A percentile compares a stretch with the other conserved stretches of the same genome.
These are phyloP conservation scores for Polyrhizophydium stewartii DNA, from an alignment of 371 early-diverging fungal genomes.

Conservation along the genomic window DNA sequence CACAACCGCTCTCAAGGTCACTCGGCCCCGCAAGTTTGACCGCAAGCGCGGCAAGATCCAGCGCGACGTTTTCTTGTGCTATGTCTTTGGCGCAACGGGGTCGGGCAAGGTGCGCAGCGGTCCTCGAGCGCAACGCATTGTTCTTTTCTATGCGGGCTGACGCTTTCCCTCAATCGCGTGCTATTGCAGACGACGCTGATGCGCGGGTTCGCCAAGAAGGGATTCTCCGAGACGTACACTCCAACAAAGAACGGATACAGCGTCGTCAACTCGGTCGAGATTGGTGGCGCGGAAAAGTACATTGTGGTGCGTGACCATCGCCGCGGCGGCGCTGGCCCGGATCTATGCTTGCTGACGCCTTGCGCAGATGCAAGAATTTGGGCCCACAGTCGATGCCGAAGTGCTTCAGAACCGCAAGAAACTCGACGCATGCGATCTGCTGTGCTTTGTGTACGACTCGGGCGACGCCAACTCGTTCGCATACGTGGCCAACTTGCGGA, in stretches of 20 bases:
- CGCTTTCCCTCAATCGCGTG: background rate
- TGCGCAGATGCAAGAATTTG: conserved; percentile 86
- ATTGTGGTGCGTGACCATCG: conserved; percentile 74
- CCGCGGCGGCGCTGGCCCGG: too few relatives aligned
- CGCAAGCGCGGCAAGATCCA: conserved; percentile 79
- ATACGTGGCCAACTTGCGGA: conserved; percentile 77
- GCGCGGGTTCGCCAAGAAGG: conserved; percentile 76
- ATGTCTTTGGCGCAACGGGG: conserved; percentile 90
- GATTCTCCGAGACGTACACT: conserved; percentile 65
- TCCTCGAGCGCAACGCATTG: background rate
- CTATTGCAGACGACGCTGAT: conserved; percentile 70
- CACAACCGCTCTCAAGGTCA: conserved; percentile 42
- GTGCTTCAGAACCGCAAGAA: conserved; percentile 70
- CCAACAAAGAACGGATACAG: conserved; percentile 73
- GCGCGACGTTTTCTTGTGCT: conserved; percentile 85
- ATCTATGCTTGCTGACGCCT: background rate
- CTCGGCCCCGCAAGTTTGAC: conserved; percentile 53
- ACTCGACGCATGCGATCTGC: conserved; percentile 83
- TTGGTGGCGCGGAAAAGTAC: conserved; percentile 89
- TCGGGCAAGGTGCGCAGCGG: conserved; percentile 79
- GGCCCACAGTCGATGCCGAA: conserved; percentile 69
- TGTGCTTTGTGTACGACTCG: conserved; percentile 92
- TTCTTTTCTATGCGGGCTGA: background rate
- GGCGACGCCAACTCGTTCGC: conserved; percentile 91
- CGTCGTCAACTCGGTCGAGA: conserved; percentile 91